These are phyloP conservation scores for Choanephora cucurbitarum DNA, from an alignment of 371 early-diverging fungal species.

Conservation along the genomic window DNA sequence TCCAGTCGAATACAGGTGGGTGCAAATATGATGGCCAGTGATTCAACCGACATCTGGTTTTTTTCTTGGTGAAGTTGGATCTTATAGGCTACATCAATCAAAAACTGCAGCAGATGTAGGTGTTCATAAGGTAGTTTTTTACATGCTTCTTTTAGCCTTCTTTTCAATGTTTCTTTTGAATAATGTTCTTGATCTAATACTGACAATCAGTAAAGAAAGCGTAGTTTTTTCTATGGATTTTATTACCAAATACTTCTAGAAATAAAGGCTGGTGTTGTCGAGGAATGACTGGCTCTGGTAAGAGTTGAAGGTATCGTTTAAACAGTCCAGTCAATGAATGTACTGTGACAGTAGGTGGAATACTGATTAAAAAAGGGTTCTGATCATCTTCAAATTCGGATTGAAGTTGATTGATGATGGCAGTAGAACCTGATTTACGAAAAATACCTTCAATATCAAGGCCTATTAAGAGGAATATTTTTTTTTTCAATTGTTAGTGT, in stretches of 20 bases:
- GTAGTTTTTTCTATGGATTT: not conserved
- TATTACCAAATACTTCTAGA: constrained; percentile 45
- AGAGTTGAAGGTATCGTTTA: constrained; percentile 55
- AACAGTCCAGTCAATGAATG: constrained; percentile 51
- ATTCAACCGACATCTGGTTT: constrained; percentile 37
- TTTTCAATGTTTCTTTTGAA: constrained; percentile 14
- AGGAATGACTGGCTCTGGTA: constrained; percentile 61
- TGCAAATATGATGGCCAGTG: constrained; percentile 40
- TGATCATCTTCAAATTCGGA: constrained; percentile 18
- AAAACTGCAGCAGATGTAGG: constrained; percentile 25
- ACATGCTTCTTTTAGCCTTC: constrained; percentile 11
- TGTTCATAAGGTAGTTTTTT: constrained; percentile 25
- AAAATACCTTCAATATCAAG: constrained; percentile 32
- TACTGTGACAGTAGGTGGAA: constrained; percentile 15
- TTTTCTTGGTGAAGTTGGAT: constrained; percentile 20
- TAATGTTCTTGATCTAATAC: constrained; percentile 16
- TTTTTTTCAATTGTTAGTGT: not conserved
- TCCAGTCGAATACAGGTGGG: constrained; percentile 37
- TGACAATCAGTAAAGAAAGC: not conserved
- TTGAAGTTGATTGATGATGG: constrained; percentile 29
- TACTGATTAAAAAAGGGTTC: constrained; percentile 15
- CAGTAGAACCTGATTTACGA: constrained; percentile 34
- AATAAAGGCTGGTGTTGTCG: constrained; percentile 46
- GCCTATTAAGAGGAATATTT: constrained; percentile 14
- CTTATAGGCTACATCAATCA: constrained; percentile 19